Evolutionary conservation across 169 alveolate genomes (phyloP).

Genomic region (Plasmodium knowlesi): DNA sequence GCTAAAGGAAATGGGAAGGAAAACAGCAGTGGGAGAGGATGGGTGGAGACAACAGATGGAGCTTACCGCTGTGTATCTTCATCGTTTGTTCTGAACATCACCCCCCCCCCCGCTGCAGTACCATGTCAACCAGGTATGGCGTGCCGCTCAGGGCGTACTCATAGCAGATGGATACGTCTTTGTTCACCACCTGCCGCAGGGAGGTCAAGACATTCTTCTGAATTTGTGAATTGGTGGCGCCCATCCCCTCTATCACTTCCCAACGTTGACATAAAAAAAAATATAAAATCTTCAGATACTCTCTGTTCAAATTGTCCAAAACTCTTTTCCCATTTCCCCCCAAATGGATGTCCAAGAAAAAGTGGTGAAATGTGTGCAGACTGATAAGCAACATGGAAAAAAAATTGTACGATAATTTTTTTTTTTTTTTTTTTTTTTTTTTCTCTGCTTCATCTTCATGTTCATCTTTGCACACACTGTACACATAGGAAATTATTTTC

Average conservation of each 20-base stretch:
- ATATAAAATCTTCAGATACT: not conserved
- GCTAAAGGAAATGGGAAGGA: not conserved
- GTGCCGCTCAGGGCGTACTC: slow-evolving; percentile 15
- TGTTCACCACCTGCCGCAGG: not conserved
- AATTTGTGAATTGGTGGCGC: slow-evolving; percentile 39
- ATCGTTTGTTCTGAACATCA: not conserved
- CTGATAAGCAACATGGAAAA: slow-evolving; percentile 41
- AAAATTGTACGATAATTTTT: not conserved
- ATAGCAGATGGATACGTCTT: not conserved
- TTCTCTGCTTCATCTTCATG: not conserved
- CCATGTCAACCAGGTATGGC: slow-evolving; percentile 39
- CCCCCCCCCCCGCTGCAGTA: not conserved
- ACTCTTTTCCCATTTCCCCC: not conserved
- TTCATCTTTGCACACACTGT: not conserved
- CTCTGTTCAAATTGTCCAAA: not conserved
- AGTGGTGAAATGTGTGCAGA: slow-evolving; percentile 19
- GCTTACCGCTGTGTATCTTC: not conserved
- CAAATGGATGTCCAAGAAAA: not conserved
- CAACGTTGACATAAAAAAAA: slow-evolving; percentile 20
- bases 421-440: not conserved
- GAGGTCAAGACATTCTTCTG: slow-evolving; percentile 30
- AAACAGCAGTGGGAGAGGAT: not conserved
- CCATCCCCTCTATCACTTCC: not conserved
- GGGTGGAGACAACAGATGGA: not conserved
- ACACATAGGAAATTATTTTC: not conserved